Base-by-base conservation (phyloP, 176 grass and related monocot species). In the Paspalum notatum region DNA sequence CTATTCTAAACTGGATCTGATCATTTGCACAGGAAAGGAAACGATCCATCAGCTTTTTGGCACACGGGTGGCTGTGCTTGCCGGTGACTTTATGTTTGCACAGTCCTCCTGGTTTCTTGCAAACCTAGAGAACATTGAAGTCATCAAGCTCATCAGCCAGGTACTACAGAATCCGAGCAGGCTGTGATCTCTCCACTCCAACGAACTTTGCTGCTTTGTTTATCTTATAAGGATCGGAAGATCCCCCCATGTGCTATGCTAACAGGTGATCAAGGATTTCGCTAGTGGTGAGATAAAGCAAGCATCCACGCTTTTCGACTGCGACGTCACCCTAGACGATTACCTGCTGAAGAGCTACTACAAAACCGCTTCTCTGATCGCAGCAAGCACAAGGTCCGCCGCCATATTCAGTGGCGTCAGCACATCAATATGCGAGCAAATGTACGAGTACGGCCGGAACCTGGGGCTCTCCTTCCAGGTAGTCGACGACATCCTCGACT, bases 261-360 rank as follows among this genome's bases (percentile, higher is more conserved):
- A 39, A 79, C 82, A 99, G 96, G 96, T 99, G 66, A 99, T 93
- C 63, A 99, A 99, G 79, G 96, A 99, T 83, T 95, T 99, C 71
- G 96, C 92, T 4, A 99, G 88, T 1, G 96, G 96, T 3, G 96
- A 99, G 81, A 99, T 99, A 77, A 95, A 95, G 22, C 96, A 99
- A 86, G 88, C 88, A 12, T 99, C 90, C 1, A 85, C 88, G 9
- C 92, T 99, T 5, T 93, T 93, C 13, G 75, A 95, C 64, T 95
- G 93, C 5, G 96, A 95, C 8, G 26, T 93, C 52, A 95, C 90
- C 16, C 86, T 99, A 0, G 90, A 99, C 6, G 92, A 99, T 6
- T 99, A 99, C 46, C 86, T 99, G 46, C 88, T 99, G 58, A 99
- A 99, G 88, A 95, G 92, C 85, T 99, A 99, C 45, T 99, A 95